Evolutionary conservation across 2,329 filamentous ascomycete species (phyloP).

Genomic region (Chaetomiaceae sp.): DNA sequence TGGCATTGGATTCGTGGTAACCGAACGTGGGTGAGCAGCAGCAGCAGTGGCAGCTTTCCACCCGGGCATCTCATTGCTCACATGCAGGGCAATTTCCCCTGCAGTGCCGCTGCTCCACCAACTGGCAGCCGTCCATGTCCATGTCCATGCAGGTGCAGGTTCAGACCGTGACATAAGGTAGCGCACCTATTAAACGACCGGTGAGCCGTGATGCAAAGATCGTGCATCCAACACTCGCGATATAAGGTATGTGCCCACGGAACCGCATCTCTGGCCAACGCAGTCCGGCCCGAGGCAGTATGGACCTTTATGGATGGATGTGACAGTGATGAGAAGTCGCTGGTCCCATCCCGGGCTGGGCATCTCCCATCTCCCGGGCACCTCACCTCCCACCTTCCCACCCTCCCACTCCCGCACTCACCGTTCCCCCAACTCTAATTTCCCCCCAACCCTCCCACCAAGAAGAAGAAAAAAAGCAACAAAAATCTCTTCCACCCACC

Average conservation of each 20-base stretch:
- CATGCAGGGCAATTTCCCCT: background rate
- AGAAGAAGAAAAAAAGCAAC: background rate
- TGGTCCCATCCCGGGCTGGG: background rate
- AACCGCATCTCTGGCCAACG: background rate
- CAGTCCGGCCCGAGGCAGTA: no score
- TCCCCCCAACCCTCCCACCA: conserved; percentile 4
- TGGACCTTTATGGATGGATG: no score
- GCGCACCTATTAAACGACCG: no score
- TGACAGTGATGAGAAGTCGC: conserved; percentile 1
- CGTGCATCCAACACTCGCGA: background rate
- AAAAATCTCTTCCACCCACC: conserved; percentile 3
- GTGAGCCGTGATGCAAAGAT: conserved; percentile 12
- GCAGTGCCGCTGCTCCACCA: conserved; percentile 11
- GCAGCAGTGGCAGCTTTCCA: no score
- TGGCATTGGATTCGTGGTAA: no score
- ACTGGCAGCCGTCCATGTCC: conserved; percentile 9
- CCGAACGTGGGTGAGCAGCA: no score
- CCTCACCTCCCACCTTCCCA: no score
- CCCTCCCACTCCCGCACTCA: background rate
- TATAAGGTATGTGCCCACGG: conserved; percentile 8
- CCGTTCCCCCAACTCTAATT: background rate
- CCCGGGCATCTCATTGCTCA: background rate
- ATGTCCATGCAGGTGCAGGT: no score
- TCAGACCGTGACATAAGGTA: background rate
- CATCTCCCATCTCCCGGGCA: no score